phyloP scores from a whole-genome alignment of 805 yeast species.

The Lipomyces yamadae region DNA sequence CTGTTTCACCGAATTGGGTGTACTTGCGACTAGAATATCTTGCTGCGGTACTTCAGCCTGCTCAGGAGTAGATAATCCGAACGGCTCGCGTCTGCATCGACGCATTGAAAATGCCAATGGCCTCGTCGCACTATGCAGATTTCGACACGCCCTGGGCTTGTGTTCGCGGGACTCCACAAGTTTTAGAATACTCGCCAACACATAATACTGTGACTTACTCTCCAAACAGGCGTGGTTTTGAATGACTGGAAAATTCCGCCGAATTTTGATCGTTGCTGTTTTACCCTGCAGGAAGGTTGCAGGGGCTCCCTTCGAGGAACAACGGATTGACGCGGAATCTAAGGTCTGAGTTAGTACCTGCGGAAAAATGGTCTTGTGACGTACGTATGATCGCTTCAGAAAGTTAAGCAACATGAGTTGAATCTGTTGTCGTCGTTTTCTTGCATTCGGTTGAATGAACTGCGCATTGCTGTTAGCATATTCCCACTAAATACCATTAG shows the following conservation, averaged over 20 bases:
- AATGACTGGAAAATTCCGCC: not conserved
- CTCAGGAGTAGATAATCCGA: not conserved
- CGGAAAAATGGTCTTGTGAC: not conserved
- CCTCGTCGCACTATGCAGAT: not conserved
- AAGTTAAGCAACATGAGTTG: not conserved
- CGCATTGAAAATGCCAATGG: not conserved
- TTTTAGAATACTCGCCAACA: not conserved
- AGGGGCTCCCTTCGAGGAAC: not conserved
- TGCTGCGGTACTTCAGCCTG: not conserved
- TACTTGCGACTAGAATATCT: not conserved
- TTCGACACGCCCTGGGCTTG: not conserved
- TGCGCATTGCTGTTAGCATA: not conserved
- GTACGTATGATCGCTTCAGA: conserved; percentile 2
- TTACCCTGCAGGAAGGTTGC: not conserved
- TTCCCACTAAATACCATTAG: not conserved
- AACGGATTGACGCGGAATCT: not conserved
- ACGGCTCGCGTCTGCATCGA: not conserved
- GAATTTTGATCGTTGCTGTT: not conserved
- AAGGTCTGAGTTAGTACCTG: not conserved
- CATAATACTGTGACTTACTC: not conserved
- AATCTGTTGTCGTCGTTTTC: not conserved
- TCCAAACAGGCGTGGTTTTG: not conserved
- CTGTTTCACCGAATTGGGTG: not conserved
- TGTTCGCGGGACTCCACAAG: not conserved
- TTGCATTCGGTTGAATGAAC: not conserved